These are phyloP conservation scores for Eudorina sp. DNA, from an alignment of 139 green algal species.

Conservation along the genomic window DNA sequence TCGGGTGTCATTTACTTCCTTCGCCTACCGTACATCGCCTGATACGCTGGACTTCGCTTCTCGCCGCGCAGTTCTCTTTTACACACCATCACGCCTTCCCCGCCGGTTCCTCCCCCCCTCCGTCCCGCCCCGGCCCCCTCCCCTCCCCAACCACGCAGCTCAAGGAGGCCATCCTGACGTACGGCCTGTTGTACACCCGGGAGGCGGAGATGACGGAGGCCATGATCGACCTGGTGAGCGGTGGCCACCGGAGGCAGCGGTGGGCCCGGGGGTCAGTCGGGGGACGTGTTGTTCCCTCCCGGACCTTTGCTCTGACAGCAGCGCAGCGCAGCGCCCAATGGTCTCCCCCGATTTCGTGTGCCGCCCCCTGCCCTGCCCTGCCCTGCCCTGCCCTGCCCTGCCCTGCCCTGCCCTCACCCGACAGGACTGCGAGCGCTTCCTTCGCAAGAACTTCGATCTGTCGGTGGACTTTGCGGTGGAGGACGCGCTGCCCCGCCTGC, in stretches of 20 bases:
- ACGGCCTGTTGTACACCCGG: slow-evolving; percentile 61
- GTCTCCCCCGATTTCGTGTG: no score
- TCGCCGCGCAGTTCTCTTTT: no score
- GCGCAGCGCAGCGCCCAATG: no score
- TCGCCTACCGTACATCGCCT: no score
- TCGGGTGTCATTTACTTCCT: no score
- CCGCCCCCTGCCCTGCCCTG: no score
- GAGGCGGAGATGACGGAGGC: slow-evolving; percentile 47
- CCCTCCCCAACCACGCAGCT: not conserved
- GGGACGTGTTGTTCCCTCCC: no score
- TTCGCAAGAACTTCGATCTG: slow-evolving; percentile 60
- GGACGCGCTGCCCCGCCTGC: slow-evolving; percentile 57
- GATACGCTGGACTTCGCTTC: no score
- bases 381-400: not conserved
- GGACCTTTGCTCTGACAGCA: no score
- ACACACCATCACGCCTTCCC: no score
- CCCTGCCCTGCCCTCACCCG: not conserved
- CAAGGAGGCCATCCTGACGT: slow-evolving; percentile 74
- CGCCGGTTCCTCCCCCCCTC: not conserved
- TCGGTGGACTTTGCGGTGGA: slow-evolving; percentile 65
- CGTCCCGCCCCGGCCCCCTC: not conserved
- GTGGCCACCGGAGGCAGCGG: not conserved
- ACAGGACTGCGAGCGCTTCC: slow-evolving; percentile 58
- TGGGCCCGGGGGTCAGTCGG: not conserved
- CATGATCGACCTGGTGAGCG: slow-evolving; percentile 56